These are phyloP conservation scores for Saccharomycopsis phalli DNA, from an alignment of 1,139 yeast species.

Conservation along the genomic window DNA sequence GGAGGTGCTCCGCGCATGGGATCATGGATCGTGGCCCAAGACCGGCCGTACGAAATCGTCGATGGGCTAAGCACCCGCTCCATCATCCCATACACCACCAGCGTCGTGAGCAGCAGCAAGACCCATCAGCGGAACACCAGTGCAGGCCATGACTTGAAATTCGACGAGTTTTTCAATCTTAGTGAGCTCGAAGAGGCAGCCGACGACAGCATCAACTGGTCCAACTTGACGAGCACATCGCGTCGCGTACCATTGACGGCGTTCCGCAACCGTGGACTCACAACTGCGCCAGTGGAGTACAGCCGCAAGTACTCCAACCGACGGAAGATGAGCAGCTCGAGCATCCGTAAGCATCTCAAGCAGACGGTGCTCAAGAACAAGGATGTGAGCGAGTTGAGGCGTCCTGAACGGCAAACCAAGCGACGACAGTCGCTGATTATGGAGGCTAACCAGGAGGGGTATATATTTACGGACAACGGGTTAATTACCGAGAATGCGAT, in stretches of 20 bases:
- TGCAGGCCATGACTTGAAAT: constrained; percentile 51
- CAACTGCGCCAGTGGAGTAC: constrained; percentile 26
- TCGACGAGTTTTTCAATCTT: constrained; percentile 81
- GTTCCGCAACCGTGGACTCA: constrained; percentile 68
- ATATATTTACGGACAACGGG: constrained; percentile 65
- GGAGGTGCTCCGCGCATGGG: constrained; percentile 92
- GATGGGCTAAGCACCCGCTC: constrained; percentile 89
- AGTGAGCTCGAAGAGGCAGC: constrained; percentile 81
- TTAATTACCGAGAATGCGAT: constrained; percentile 64
- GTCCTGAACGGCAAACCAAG: constrained; percentile 10
- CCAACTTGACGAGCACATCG: constrained; percentile 47
- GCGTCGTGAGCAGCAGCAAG: constrained; percentile 4
- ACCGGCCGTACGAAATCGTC: constrained; percentile 83
- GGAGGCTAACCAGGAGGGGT: constrained; percentile 70
- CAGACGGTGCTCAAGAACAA: constrained; percentile 17
- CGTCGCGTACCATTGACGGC: constrained; percentile 78
- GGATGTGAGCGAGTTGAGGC: constrained; percentile 7
- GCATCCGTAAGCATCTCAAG: constrained; percentile 18
- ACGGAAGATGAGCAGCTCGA: constrained; percentile 18
- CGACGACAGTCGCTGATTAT: constrained; percentile 46
- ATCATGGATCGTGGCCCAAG: constrained; percentile 76
- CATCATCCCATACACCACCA: constrained; percentile 35
- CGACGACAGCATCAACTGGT: constrained; percentile 36
- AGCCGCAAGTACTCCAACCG: constrained; percentile 2
- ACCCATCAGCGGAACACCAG: constrained; percentile 23